phyloP scores from a whole-genome alignment of 1,284 basidiomycete species.

The Jaminaea rosea region DNA sequence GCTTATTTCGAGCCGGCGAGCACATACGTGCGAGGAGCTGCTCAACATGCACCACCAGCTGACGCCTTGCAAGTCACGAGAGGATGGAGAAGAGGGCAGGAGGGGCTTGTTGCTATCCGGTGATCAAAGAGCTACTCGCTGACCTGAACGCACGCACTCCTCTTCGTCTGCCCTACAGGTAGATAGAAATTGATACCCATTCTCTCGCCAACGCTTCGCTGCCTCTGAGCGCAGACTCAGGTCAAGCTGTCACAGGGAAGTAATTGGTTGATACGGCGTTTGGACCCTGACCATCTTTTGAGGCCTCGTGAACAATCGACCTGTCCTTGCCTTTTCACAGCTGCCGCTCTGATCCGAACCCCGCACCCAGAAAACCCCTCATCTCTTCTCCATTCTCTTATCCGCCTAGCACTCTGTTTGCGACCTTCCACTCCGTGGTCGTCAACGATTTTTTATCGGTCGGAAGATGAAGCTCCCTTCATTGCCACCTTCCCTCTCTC shows the following conservation, averaged over 20 bases:
- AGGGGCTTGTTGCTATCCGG: no score
- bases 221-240: no score
- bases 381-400: not conserved
- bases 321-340: not conserved
- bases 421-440: conserved; percentile 1
- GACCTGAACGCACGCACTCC: not conserved
- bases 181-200: not conserved
- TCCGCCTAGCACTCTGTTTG: conserved; percentile 2
- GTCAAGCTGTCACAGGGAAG: not conserved
- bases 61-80: conserved; percentile 1
- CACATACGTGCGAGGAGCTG: not conserved
- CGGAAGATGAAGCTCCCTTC: not conserved
- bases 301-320: no score
- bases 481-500: not conserved
- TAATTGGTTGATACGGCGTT: not conserved
- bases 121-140: not conserved
- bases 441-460: conserved; percentile 1
- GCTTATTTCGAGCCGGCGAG: not conserved
- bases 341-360: not conserved
- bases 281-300: not conserved
- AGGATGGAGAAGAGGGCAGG: not conserved
- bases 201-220: not conserved
- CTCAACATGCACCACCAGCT: conserved; percentile 8
- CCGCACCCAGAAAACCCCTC: not conserved
- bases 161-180: not conserved